phyloP scores from a whole-genome alignment of 2,329 filamentous ascomycete genomes.

The Ascochyta viciae-villosae region DNA sequence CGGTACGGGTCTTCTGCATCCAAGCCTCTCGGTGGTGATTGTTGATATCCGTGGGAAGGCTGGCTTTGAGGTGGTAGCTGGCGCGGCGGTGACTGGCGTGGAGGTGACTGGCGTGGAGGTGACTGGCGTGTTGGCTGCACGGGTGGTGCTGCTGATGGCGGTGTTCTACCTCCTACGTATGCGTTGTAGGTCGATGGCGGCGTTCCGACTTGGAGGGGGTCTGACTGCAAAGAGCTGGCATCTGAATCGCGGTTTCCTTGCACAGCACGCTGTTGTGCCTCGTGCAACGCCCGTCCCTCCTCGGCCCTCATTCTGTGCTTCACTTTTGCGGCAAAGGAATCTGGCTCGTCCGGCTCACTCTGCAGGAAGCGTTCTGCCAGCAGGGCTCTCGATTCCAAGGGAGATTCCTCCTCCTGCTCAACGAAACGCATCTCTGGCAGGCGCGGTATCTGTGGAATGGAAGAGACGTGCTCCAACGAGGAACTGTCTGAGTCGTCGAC shows the following conservation, averaged over 20 bases:
- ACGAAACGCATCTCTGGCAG: slow-evolving; percentile 33
- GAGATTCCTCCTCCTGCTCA: slow-evolving; percentile 34
- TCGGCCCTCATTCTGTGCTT: slow-evolving; percentile 61
- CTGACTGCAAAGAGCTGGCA: slow-evolving; percentile 36
- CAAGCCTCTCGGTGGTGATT: slow-evolving; percentile 23
- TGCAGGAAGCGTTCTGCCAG: slow-evolving; percentile 38
- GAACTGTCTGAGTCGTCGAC: slow-evolving; percentile 24
- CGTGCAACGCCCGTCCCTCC: slow-evolving; percentile 59
- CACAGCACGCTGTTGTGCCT: slow-evolving; percentile 43
- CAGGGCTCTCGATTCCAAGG: slow-evolving; percentile 32
- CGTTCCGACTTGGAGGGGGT: slow-evolving; percentile 37
- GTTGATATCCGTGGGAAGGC: slow-evolving; percentile 12
- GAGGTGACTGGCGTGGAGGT: slow-evolving; percentile 16
- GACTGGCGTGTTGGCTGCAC: slow-evolving; percentile 20
- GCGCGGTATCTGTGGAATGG: slow-evolving; percentile 35
- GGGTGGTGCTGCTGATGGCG: slow-evolving; percentile 28
- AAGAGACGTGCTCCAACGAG: slow-evolving; percentile 55
- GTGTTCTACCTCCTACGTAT: slow-evolving; percentile 29
- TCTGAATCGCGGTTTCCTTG: slow-evolving; percentile 37
- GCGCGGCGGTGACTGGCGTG: slow-evolving; percentile 15
- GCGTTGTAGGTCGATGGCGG: slow-evolving; percentile 33
- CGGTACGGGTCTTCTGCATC: slow-evolving; percentile 40
- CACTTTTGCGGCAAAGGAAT: slow-evolving; percentile 55
- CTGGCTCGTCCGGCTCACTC: slow-evolving; percentile 44
- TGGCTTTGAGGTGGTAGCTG: neutral